Conservation (phyloP, 1,139 yeast species). For the Candida sojae region DNA sequence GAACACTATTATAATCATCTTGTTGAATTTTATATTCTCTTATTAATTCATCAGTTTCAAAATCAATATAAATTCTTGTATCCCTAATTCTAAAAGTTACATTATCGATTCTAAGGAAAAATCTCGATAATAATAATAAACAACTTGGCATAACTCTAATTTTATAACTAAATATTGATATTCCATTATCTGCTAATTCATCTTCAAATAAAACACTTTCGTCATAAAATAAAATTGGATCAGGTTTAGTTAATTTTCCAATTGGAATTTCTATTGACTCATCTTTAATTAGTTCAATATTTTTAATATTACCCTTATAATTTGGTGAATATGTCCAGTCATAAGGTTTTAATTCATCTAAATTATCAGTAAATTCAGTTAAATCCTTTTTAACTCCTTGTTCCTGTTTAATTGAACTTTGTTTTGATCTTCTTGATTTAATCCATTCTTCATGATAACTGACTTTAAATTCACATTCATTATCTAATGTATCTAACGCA, state of each 20-base stretch:
- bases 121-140: conserved; percentile 68
- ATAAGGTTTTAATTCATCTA: conserved; percentile 63
- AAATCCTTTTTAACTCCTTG: conserved; percentile 29
- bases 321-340: conserved; percentile 95
- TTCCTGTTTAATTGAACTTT: conserved; percentile 27
- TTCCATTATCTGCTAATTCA: conserved; percentile 95
- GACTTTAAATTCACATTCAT: conserved; percentile 51
- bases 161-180: conserved; percentile 72
- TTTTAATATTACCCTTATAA: conserved; percentile 61
- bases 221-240: conserved; percentile 86
- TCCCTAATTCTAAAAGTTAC: conserved; percentile 84
- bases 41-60: conserved; percentile 61
- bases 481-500: conserved; percentile 69
- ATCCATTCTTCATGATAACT: conserved; percentile 92
- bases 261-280: conserved; percentile 56
- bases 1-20: conserved; percentile 60
- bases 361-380: conserved; percentile 37
- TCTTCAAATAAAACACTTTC: conserved; percentile 90
- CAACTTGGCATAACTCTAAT: conserved; percentile 89
- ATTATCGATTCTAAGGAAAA: conserved; percentile 86
- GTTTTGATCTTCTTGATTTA: conserved; percentile 52
- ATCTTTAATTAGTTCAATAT: conserved; percentile 21
- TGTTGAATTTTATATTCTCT: conserved; percentile 82
- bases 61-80: conserved; percentile 80
- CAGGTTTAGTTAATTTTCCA: conserved; percentile 67